Conservation (phyloP, 2,329 filamentous ascomycete genomes). For the Intubia oerlemansii region DNA sequence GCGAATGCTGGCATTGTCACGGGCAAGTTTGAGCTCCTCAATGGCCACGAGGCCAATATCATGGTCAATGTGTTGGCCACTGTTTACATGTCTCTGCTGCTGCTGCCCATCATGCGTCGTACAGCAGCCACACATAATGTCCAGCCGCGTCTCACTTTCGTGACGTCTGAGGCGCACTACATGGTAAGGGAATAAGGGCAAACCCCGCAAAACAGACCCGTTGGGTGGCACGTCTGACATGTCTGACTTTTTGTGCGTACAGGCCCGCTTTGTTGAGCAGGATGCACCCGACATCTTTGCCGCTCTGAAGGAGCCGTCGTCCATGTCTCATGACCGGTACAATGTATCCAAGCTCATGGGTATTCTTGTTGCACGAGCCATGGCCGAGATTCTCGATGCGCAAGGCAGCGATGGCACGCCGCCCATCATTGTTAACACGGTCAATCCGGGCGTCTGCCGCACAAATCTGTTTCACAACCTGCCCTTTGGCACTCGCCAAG, state of each 20-base stretch:
- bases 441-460: constrained; percentile 20
- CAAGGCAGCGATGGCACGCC: too few relatives aligned
- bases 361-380: constrained; percentile 12
- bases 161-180: constrained; percentile 18
- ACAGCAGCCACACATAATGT: constrained; percentile 14
- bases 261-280: constrained; percentile 15
- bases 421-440: constrained; percentile 17
- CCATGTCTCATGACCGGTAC: constrained; percentile 14
- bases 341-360: constrained; percentile 15
- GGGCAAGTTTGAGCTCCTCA: constrained; percentile 4
- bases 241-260: not conserved
- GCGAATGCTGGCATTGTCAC: constrained; percentile 18
- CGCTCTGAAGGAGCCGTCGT: constrained; percentile 11
- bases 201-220: too few relatives aligned
- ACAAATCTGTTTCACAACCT: constrained; percentile 17
- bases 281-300: constrained; percentile 13
- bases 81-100: constrained; percentile 19
- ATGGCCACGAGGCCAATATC: constrained; percentile 19
- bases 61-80: constrained; percentile 26
- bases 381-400: constrained; percentile 14
- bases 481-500: constrained; percentile 11
- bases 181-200: too few relatives aligned
- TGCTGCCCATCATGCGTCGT: constrained; percentile 20
- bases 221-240: constrained; percentile 3
- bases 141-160: constrained; percentile 16